Percentiles rank a stretch among this genome's conserved stretches.
These are phyloP conservation scores for Aspergillus sp. DNA, from an alignment of 2,329 filamentous ascomycete genomes.

Conservation along the genomic window DNA sequence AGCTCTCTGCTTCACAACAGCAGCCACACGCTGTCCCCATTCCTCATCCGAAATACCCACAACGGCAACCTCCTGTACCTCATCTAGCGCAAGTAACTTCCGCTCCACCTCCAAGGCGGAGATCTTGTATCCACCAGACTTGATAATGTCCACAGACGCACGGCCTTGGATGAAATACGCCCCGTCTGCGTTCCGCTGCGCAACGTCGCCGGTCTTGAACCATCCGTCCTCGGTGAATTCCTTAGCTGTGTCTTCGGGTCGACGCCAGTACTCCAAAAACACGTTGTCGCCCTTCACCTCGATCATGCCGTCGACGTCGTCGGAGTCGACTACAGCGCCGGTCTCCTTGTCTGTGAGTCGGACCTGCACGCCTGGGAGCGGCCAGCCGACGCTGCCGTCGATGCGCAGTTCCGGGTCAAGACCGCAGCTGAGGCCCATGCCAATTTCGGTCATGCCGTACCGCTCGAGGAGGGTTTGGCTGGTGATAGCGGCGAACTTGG, in stretches of 20 bases:
- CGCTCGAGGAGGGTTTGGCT: slow-evolving; percentile 47
- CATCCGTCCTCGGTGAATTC: slow-evolving; percentile 50
- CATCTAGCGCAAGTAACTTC: slow-evolving; percentile 51
- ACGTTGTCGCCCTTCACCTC: slow-evolving; percentile 44
- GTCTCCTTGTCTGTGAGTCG: slow-evolving; percentile 45
- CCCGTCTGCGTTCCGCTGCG: slow-evolving; percentile 33
- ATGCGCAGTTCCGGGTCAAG: slow-evolving; percentile 40
- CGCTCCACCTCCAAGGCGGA: slow-evolving; percentile 57
- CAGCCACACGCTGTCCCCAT: slow-evolving; percentile 56
- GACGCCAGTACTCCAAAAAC: slow-evolving; percentile 45
- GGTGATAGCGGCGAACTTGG: slow-evolving; percentile 41
- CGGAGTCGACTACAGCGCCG: slow-evolving; percentile 23
- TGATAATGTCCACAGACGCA: slow-evolving; percentile 56
- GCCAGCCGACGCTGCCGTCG: slow-evolving; percentile 51
- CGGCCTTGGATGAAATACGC: slow-evolving; percentile 56
- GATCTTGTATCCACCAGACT: slow-evolving; percentile 57
- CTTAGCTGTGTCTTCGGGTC: slow-evolving; percentile 45
- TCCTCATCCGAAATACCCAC: slow-evolving; percentile 56
- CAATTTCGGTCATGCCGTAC: slow-evolving; percentile 54
- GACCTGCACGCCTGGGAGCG: slow-evolving; percentile 49
- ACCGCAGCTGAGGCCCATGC: slow-evolving; percentile 48
- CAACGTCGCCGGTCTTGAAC: slow-evolving; percentile 52
- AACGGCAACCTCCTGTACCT: slow-evolving; percentile 54
- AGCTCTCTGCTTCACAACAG: slow-evolving; percentile 45
- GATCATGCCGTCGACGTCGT: slow-evolving; percentile 44